Conservation (phyloP, 2,329 filamentous ascomycete genomes). For the Aspergillus cejpii region DNA sequence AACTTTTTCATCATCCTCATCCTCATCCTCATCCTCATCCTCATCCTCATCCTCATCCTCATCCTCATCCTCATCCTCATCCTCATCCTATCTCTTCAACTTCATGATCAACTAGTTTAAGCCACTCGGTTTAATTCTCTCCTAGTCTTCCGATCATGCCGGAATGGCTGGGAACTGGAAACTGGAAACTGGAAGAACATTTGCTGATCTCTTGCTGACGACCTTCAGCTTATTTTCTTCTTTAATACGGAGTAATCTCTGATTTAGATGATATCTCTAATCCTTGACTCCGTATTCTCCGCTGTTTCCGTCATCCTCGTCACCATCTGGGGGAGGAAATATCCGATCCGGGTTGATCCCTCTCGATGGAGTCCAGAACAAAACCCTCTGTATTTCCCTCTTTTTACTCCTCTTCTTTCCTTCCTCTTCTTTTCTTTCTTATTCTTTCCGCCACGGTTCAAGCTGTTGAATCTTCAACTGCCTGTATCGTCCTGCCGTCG, state of each 20-base stretch:
- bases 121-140: too few species aligned
- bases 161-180: neutral
- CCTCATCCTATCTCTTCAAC: too few species aligned
- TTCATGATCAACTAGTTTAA: too few species aligned
- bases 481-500: slow-evolving; percentile 24
- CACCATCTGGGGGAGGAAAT: too few species aligned
- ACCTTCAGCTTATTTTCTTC: neutral
- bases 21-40: too few species aligned
- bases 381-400: slow-evolving; percentile 10
- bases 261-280: too few species aligned
- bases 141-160: neutral
- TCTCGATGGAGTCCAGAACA: slow-evolving; percentile 11
- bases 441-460: slow-evolving; percentile 9
- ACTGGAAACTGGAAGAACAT: too few species aligned
- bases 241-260: too few species aligned
- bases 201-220: neutral
- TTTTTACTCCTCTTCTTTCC: slow-evolving; percentile 6
- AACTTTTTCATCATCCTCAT: too few species aligned
- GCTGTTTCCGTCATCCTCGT: slow-evolving; percentile 21
- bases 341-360: slow-evolving; percentile 11
- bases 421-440: slow-evolving; percentile 6
- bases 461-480: slow-evolving; percentile 13
- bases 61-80: too few species aligned
- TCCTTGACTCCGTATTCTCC: slow-evolving; percentile 12
- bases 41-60: too few species aligned